Evolutionary conservation across 495 filamentous ascomycete genomes (phyloP).

Genomic region (Penicillium canescens): DNA sequence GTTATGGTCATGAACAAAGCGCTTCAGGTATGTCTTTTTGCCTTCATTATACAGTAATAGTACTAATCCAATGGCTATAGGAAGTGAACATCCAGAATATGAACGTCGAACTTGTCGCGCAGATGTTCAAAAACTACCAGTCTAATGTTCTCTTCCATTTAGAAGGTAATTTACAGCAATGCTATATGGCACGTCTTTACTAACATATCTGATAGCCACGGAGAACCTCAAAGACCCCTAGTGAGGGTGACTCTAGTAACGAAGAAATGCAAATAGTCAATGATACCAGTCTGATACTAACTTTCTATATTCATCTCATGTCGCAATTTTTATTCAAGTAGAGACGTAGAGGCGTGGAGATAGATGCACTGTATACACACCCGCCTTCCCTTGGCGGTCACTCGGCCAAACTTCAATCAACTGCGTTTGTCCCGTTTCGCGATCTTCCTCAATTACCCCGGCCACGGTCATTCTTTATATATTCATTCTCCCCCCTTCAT

Average conservation of each 20-base stretch:
- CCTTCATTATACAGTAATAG: background rate
- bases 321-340: background rate
- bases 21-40: slow-evolving; percentile 63
- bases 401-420: slow-evolving; percentile 13
- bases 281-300: slow-evolving; percentile 1
- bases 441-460: slow-evolving; percentile 4
- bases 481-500: background rate
- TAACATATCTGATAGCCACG: slow-evolving; percentile 57
- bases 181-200: background rate
- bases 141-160: slow-evolving; percentile 97
- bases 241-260: slow-evolving; percentile 2
- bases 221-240: slow-evolving; percentile 81
- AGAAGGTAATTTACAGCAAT: slow-evolving; percentile 65
- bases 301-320: background rate
- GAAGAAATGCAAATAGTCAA: slow-evolving; percentile 15
- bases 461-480: background rate
- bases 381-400: slow-evolving; percentile 16
- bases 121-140: slow-evolving; percentile 99
- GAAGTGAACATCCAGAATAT: slow-evolving; percentile 98
- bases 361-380: background rate
- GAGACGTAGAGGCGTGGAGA: too few relatives aligned
- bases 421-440: slow-evolving; percentile 5
- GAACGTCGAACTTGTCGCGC: slow-evolving; percentile 95
- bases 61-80: slow-evolving; percentile 39
- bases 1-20: slow-evolving; percentile 88